Percentiles rank a stretch among this genome's conserved stretches.
Conservation (phyloP, 345 rosid species). For the Syzygium jambos region DNA sequence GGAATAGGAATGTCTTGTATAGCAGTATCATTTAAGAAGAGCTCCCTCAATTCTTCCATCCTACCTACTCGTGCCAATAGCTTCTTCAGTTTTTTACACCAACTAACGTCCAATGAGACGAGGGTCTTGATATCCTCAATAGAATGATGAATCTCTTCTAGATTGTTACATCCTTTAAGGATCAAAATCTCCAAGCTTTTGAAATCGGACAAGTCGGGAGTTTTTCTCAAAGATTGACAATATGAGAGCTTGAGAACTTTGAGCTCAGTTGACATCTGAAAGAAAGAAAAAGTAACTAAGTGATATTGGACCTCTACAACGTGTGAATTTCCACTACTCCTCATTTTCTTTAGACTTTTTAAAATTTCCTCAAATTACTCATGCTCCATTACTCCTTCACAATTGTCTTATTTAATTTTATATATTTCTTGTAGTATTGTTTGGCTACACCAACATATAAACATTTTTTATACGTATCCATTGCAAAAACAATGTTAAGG, state of each 20-base stretch:
- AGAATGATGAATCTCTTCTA: not conserved
- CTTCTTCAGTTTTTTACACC: fast-evolving
- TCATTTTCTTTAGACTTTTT: not conserved
- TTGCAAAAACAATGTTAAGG: not conserved
- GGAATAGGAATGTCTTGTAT: too few species aligned
- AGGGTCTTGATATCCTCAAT: not conserved
- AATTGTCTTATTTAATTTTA: not conserved
- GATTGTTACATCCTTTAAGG: fast-evolving
- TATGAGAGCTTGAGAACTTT: not conserved
- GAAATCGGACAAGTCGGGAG: not conserved
- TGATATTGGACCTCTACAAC: not conserved
- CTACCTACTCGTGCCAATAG: not conserved
- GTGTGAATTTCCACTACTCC: not conserved
- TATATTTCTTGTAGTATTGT: not conserved
- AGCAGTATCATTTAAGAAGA: too few species aligned
- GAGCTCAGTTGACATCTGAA: not conserved
- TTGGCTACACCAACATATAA: not conserved
- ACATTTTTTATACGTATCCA: not conserved
- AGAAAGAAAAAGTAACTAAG: not conserved
- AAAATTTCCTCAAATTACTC: too few species aligned
- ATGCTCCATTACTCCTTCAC: not conserved
- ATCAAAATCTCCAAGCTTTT: not conserved
- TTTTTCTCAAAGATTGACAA: not conserved
- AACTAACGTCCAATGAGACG: not conserved
- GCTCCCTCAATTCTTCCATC: too few species aligned